phyloP scores from a whole-genome alignment of 2,329 filamentous ascomycete genomes.

The Rhinocladiella mackenziei region DNA sequence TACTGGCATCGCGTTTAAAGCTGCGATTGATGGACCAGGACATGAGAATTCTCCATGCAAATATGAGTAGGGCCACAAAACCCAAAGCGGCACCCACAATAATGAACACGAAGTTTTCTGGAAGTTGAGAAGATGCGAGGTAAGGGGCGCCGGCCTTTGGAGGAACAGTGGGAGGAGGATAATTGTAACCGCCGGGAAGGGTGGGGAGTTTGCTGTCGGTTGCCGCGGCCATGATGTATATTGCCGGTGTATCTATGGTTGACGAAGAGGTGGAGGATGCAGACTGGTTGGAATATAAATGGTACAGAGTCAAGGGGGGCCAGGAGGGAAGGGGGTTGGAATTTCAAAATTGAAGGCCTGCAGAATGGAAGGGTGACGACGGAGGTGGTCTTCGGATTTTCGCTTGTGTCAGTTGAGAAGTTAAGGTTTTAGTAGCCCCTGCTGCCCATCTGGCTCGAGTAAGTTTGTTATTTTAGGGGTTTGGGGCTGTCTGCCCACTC shows the following conservation, averaged over 20 bases:
- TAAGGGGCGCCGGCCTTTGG: slow-evolving; percentile 81
- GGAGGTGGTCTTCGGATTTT: slow-evolving; percentile 1
- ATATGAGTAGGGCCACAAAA: slow-evolving; percentile 72
- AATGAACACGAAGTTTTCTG: slow-evolving; percentile 95
- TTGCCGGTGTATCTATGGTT: slow-evolving; percentile 1
- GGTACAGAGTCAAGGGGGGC: background rate
- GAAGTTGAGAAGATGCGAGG: slow-evolving; percentile 80
- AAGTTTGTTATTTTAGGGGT: background rate
- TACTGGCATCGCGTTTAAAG: slow-evolving; percentile 72
- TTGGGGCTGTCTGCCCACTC: background rate
- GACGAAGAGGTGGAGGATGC: slow-evolving; percentile 6
- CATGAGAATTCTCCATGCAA: slow-evolving; percentile 83
- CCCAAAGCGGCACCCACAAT: slow-evolving; percentile 84
- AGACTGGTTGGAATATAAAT: slow-evolving; percentile 3
- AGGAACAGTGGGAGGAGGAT: slow-evolving; percentile 72
- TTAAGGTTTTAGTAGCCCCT: background rate
- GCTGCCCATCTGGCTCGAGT: no score
- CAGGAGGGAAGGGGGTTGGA: background rate
- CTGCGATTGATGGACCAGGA: slow-evolving; percentile 89
- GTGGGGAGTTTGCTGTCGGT: slow-evolving; percentile 45
- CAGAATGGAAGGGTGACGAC: slow-evolving; percentile 12
- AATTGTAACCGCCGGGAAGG: slow-evolving; percentile 56
- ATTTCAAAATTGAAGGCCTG: slow-evolving; percentile 2
- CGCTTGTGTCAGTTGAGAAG: no score
- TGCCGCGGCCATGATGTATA: slow-evolving; percentile 16